Base-by-base conservation (phyloP, 352 stramenopile genomes). In the Pythium brachiatum region DNA sequence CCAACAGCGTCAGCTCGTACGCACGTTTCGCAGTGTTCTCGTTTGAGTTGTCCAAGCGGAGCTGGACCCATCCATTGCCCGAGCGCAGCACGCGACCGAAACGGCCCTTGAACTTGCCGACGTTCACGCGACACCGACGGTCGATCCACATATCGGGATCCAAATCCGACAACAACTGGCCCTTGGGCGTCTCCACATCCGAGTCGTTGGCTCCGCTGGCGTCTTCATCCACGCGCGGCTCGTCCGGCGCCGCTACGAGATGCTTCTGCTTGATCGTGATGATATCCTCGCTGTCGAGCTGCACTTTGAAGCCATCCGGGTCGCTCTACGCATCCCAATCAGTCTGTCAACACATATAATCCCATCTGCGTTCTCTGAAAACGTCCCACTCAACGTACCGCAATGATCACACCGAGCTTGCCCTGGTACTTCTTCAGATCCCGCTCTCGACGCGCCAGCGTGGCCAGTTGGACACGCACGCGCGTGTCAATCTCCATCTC, bases 121-220 rank as follows among this genome's bases (percentile, higher is more conserved):
- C 87, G 52, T 95, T 95, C 55, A 95, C 92, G 18, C 87, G 81
- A 44, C 86, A 93, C 44, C 83, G 82, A 47, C 87, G 87, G 46
- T 90, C 84, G 26, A 95, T 92, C 87, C 87, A 95, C 83, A 95
- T 91, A 21, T 95, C 87, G 1, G 87, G 86, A 39, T 95, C 87
- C 32, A 95, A 53, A 57, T 83, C 75, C 0, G 86, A 94, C 1
- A 95, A 70, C 18, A 95, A 60, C 53, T 88, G 78, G 7, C 79
- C 75, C 34, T 88, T 90, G 9, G 70, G 67, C 9, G 68, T 51
- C 20, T 74, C 60, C n/a, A 60, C 53, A 9, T 75, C 61, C 44
- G 47, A 64, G 9, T 68, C 53, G 50, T 69, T 53, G 3, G 70
- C 68, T 11, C 76, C 68, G 2, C 76, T 56, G 23, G 65, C 72